Base-by-base conservation (phyloP, 108 stramenopile genomes). In the Skeletonema tropicum region DNA sequence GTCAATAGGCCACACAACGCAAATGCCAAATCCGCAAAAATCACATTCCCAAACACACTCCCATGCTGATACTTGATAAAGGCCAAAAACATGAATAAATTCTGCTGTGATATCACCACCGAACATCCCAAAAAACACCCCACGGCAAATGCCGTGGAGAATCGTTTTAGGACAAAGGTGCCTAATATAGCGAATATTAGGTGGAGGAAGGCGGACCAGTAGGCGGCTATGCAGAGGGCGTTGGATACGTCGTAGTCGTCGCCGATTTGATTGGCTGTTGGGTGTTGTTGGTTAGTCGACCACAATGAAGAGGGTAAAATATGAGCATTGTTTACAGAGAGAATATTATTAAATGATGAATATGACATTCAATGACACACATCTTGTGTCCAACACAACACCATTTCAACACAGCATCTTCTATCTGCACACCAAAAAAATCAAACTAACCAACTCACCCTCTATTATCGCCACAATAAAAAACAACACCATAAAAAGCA, bases 111-210 rank as follows among this genome's bases (percentile, higher is more conserved):
- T 19, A 90, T 31, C 2, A 92, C 87, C 21, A 91, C 74, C 17
- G 91, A 39, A 3, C 88, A 68, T 10, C 94, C 94, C 65, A 95
- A 63, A 23, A 95, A 86, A 39, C 90, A 92, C 11, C 94, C 94
- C 32, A 95, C 80, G 0, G 88, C 83, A 66, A 95, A 95, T 41
- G 87, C 83, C 32, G 94, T 95, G 10, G 94, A 88, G 49, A 91
- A 92, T 71, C 94, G 82, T 57, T 95, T 95, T 7, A 95, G 68
- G 15, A 95, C 89, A 70, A 92, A 95, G 5, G 94, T 95, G 2
- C 94, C 94, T 29, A 92, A 60, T 23, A 95, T 77, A 15, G 86
- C 86, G 41, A 95, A 52, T 31, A 77, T 57, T 39, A 95, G 73
- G 65, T 95, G 92, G 42, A 91, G 70, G 7, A 86, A 17, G 15